These are phyloP conservation scores for Iris macrosiphon DNA, from an alignment of 106 monocot genomes.

Conservation along the genomic window DNA sequence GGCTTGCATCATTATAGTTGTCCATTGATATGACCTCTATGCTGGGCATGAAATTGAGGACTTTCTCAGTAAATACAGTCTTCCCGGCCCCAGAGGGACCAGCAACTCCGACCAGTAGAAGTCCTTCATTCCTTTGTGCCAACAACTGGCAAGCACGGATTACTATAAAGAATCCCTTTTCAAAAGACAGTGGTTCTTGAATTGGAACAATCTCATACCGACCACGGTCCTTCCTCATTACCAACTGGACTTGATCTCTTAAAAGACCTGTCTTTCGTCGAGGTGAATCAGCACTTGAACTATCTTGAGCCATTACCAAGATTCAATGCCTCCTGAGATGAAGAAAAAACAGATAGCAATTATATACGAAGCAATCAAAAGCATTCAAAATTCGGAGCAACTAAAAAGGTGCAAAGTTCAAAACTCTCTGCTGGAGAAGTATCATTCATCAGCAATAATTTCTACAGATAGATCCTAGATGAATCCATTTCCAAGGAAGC, in stretches of 20 bases:
- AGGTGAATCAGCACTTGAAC: slow-evolving; percentile 43
- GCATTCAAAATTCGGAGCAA: too few species aligned
- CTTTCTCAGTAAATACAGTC: slow-evolving; percentile 82
- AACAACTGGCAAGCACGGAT: slow-evolving; percentile 79
- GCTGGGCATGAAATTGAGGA: slow-evolving; percentile 75
- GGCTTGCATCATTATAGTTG: slow-evolving; percentile 77
- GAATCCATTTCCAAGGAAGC: too few species aligned
- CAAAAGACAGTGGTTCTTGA: slow-evolving; percentile 56
- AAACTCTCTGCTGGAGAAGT: too few species aligned
- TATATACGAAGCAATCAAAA: too few species aligned
- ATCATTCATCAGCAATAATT: too few species aligned
- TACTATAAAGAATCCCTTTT: slow-evolving; percentile 75
- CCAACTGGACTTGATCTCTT: slow-evolving; percentile 74
- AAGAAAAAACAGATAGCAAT: too few species aligned
- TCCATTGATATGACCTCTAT: slow-evolving; percentile 80
- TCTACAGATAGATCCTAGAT: too few species aligned
- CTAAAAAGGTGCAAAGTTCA: too few species aligned
- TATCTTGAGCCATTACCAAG: slow-evolving; percentile 45
- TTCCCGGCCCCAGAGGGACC: slow-evolving; percentile 89
- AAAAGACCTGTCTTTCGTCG: slow-evolving; percentile 45
- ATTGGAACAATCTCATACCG: slow-evolving; percentile 64
- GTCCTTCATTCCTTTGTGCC: slow-evolving; percentile 66
- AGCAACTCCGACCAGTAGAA: slow-evolving; percentile 72
- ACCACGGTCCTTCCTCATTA: slow-evolving; percentile 49
- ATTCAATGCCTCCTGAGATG: not conserved